A percentile compares a stretch with the other conserved stretches of the same genome.
phyloP scores from a whole-genome alignment of 345 rosid genomes.

The Rhodamnia argentea region DNA sequence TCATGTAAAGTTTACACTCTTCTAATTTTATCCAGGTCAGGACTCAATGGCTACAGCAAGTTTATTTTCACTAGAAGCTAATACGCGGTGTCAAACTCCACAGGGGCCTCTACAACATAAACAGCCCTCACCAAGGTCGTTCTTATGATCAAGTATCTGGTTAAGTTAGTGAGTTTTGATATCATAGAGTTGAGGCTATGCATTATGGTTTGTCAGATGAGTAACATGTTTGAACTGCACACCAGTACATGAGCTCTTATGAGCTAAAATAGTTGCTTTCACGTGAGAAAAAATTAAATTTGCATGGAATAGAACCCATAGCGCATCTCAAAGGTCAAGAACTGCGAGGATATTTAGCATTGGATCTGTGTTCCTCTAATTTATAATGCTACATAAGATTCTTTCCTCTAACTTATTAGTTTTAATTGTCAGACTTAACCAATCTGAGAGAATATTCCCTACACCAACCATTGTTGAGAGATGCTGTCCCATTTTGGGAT shows the following conservation, averaged over 20 bases:
- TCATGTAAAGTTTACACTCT: not conserved
- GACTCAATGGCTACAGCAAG: slow-evolving; percentile 13
- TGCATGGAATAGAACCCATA: not conserved
- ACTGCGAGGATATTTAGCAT: not conserved
- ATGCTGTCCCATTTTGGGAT: slow-evolving; percentile 4
- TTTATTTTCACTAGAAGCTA: slow-evolving; percentile 4
- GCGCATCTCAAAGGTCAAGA: not conserved
- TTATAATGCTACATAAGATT: not conserved
- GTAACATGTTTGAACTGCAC: not conserved
- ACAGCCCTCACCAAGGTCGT: slow-evolving; percentile 17
- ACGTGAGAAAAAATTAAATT: not conserved
- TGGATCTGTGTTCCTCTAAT: not conserved
- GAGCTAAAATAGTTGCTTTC: not conserved
- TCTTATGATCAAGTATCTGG: not conserved
- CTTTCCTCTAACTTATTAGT: not conserved
- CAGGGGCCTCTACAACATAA: slow-evolving; percentile 4
- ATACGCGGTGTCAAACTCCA: slow-evolving; percentile 16
- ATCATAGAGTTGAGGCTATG: not conserved
- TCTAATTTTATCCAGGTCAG: slow-evolving; percentile 9
- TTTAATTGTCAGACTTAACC: not conserved
- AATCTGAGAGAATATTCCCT: not conserved
- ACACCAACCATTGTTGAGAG: not conserved
- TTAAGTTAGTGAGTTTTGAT: not conserved
- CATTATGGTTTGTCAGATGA: not conserved
- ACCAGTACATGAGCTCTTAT: not conserved